Evolutionary conservation across 345 rosid genomes (phyloP), one percentile per base, ranked within the genome.

Genomic region (Cardiospermum halicacabum): DNA sequence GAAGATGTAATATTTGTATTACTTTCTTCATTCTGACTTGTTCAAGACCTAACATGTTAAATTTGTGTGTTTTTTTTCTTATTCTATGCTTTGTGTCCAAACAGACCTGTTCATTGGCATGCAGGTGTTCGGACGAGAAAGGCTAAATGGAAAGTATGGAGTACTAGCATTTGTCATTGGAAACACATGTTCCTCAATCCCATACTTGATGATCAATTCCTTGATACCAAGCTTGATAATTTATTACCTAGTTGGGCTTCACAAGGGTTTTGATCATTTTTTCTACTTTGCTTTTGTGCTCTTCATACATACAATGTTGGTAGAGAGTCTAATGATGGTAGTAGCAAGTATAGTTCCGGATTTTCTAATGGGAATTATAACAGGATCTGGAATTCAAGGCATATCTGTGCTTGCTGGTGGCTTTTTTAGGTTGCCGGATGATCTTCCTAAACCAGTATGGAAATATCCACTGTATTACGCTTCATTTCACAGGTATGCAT

Each of bases 301-400:
- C 26, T 84, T 79, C n/a, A 71, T 43, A 0, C 57, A 72, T 62
- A 70, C 72, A 80, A 62, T 72, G 74, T 62, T 80, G 4, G 85
- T 80, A 0, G 85, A 83, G 65, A 78, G 88, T 76, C 37, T 83
- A 18, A 83, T 83, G 88, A 83, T 83, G 88, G 74, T 73, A 5
- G 82, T 80, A 11, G 87, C 85, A 3, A 78, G 87, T 57, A 45
- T 78, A 0, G 85, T 80, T 13, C 87, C 86, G 0, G 74, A 85
- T 69, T 85, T 80, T 64, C 71, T 85, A 16, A 82, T 82, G 89
- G 83, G 87, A 15, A 76, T 85, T 26, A 78, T 85, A 7, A 74
- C 82, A 0, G 83, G 89, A 0, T 86, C 83, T 2, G 85, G 85
- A 48, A 74, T 81, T 22, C 84, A 75, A 53, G 85, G 84, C 0